Percentiles rank a stretch among this genome's conserved stretches.
Conservation (phyloP, 2,329 filamentous ascomycete species). For the Apiospora hydei region DNA sequence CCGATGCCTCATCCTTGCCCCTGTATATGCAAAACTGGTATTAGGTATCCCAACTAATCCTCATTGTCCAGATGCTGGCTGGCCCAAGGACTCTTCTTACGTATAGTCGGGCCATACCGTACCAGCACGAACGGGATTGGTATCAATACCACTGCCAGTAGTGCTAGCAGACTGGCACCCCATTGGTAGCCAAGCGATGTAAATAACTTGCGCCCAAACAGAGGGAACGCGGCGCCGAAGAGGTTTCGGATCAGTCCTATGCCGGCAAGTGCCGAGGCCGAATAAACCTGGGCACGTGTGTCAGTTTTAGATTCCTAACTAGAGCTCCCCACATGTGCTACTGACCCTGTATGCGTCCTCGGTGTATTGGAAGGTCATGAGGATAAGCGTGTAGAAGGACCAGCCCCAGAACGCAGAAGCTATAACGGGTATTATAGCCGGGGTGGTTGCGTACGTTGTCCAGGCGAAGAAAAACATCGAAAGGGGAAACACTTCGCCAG, state of each 20-base stretch:
- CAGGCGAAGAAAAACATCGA: conserved; percentile 48
- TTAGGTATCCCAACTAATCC: conserved; percentile 5
- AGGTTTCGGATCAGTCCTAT: conserved; percentile 48
- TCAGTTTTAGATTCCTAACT: not conserved
- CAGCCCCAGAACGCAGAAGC: conserved; percentile 58
- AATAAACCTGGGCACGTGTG: conserved; percentile 40
- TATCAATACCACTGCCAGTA: conserved; percentile 43
- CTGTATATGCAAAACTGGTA: too few species aligned
- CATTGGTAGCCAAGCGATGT: conserved; percentile 45
- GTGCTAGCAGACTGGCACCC: conserved; percentile 45
- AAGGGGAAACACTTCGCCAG: conserved; percentile 35
- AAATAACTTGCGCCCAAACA: conserved; percentile 47
- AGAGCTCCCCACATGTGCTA: not conserved
- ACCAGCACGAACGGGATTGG: conserved; percentile 43
- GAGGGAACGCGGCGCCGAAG: conserved; percentile 47
- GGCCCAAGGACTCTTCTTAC: conserved; percentile 39
- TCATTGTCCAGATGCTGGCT: conserved; percentile 35
- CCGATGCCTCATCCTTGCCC: not conserved
- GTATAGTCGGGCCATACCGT: conserved; percentile 35
- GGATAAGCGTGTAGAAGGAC: conserved; percentile 57
- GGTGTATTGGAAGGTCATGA: conserved; percentile 57
- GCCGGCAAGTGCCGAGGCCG: conserved; percentile 50
- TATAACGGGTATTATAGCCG: conserved; percentile 56
- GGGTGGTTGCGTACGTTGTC: conserved; percentile 40
- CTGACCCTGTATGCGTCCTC: conserved; percentile 52